Evolutionary conservation across 192 early-diverging fungal species (phyloP).

Genomic region (Pecoramyces ruminantium): DNA sequence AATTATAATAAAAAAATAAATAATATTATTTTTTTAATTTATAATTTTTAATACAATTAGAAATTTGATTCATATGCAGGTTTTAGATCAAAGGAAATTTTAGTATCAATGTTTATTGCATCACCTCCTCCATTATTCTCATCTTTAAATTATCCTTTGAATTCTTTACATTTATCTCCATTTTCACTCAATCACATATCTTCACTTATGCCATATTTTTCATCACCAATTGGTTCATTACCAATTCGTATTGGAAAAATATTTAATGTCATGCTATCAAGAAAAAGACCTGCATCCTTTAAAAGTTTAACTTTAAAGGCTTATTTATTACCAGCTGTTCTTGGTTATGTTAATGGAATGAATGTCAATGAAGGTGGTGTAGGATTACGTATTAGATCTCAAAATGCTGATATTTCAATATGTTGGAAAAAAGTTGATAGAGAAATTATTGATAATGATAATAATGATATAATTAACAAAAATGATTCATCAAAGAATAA

Average conservation of each 20-base stretch:
- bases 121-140: not conserved
- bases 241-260: not conserved
- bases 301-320: not conserved
- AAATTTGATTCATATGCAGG: not conserved
- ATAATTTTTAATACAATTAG: no score
- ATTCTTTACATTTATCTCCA: not conserved
- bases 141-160: not conserved
- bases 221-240: not conserved
- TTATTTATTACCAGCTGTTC: not conserved
- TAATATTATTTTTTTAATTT: no score
- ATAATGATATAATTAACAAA: not conserved
- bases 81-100: not conserved
- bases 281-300: not conserved
- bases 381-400: not conserved
- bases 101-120: not conserved
- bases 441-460: not conserved
- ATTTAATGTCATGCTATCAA: not conserved
- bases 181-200: not conserved
- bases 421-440: not conserved
- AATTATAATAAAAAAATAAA: no score
- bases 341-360: not conserved
- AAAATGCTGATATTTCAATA: not conserved
- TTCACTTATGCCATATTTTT: not conserved
- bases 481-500: not conserved
- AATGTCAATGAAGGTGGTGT: not conserved